These are phyloP conservation scores for Trametes elegans DNA, from an alignment of 768 basidiomycete genomes.

Conservation along the genomic window DNA sequence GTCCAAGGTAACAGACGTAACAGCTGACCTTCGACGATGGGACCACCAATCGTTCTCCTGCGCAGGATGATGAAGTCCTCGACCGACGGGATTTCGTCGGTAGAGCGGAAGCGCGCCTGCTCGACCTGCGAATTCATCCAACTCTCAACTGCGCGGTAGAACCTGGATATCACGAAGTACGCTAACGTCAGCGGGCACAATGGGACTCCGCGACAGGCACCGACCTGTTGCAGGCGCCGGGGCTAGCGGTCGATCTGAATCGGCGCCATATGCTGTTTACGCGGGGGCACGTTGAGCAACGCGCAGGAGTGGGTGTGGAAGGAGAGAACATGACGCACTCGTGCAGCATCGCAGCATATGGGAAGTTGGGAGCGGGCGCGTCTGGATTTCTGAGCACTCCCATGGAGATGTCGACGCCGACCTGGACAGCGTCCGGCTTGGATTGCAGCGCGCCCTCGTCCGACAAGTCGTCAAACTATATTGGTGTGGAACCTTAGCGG, in stretches of 20 bases:
- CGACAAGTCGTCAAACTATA: conserved; percentile 38
- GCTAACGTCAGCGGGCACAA: background rate
- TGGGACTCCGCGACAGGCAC: background rate
- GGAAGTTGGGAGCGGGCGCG: conserved; percentile 30
- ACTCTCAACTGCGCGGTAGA: conserved; percentile 34
- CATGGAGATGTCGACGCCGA: conserved; percentile 34
- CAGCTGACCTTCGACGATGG: conserved; percentile 37
- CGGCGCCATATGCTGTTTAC: conserved; percentile 35
- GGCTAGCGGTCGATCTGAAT: conserved; percentile 37
- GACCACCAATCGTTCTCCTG: conserved; percentile 36
- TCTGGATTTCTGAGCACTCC: conserved; percentile 30
- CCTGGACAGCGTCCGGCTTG: conserved; percentile 34
- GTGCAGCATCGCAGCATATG: conserved; percentile 40
- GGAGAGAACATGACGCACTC: conserved; percentile 28
- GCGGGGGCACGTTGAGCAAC: conserved; percentile 2
- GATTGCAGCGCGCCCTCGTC: conserved; percentile 36
- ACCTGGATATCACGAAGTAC: conserved; percentile 22
- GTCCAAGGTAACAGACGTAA: background rate
- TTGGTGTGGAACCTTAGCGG: no score
- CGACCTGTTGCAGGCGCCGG: conserved; percentile 36
- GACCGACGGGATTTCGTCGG: conserved; percentile 36
- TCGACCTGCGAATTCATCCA: conserved; percentile 37
- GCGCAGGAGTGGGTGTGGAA: background rate
- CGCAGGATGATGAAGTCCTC: conserved; percentile 39
- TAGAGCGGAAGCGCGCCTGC: conserved; percentile 35